phyloP scores from a whole-genome alignment of 306 rosid genomes.

The Dryas octopetala region DNA sequence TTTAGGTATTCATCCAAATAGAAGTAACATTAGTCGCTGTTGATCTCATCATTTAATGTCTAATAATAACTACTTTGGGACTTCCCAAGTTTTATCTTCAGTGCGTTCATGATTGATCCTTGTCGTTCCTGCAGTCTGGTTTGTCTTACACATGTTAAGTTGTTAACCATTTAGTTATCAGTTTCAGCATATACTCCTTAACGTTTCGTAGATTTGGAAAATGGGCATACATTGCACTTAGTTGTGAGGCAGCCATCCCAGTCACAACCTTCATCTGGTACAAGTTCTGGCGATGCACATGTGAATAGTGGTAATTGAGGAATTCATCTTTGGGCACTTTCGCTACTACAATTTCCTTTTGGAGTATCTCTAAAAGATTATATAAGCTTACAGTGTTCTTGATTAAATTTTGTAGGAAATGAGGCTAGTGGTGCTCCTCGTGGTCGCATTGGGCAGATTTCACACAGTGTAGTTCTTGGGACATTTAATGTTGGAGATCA shows the following conservation, averaged over 20 bases:
- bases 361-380: constrained; percentile 1
- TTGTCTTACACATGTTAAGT: not conserved
- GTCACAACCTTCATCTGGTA: constrained; percentile 52
- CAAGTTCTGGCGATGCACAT: constrained; percentile 53
- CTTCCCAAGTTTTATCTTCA: not conserved
- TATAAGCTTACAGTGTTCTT: constrained; percentile 18
- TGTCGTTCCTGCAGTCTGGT: constrained; percentile 3
- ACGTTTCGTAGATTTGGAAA: constrained; percentile 72
- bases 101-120: not conserved
- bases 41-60: not conserved
- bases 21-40: not conserved
- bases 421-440: constrained; percentile 67
- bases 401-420: constrained; percentile 46
- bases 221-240: constrained; percentile 94
- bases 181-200: constrained; percentile 44
- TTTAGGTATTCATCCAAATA: not conserved
- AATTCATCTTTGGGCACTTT: constrained; percentile 25
- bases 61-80: not conserved
- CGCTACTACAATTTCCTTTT: not conserved
- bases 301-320: constrained; percentile 47
- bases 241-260: constrained; percentile 83
- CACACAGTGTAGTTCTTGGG: constrained; percentile 97
- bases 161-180: constrained; percentile 1
- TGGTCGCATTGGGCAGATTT: constrained; percentile 77
- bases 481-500: constrained; percentile 92